phyloP scores from a whole-genome alignment of 768 basidiomycete species.

The Sistotremastrum niveocremeum region DNA sequence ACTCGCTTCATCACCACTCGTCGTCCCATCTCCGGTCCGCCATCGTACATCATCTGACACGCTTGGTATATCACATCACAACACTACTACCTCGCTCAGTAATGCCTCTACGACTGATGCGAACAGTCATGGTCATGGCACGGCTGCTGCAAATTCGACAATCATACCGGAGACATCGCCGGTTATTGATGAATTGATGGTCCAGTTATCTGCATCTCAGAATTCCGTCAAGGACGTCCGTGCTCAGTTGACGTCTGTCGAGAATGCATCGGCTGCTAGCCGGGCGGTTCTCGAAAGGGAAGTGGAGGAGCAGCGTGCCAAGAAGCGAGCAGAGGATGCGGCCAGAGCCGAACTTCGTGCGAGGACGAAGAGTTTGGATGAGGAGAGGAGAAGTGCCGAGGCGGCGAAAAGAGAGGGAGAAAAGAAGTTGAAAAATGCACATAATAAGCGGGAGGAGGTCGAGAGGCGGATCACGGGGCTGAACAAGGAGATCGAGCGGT shows the following conservation, averaged over 20 bases:
- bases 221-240: slow-evolving; percentile 54
- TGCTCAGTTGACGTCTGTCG: slow-evolving; percentile 51
- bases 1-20: neutral
- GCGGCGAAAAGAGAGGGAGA: slow-evolving; percentile 71
- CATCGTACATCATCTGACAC: slow-evolving; percentile 25
- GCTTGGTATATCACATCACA: slow-evolving; percentile 12
- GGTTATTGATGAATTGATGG: slow-evolving; percentile 58
- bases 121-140: slow-evolving; percentile 13
- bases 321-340: slow-evolving; percentile 74
- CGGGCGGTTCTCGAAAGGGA: slow-evolving; percentile 57
- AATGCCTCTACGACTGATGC: slow-evolving; percentile 7
- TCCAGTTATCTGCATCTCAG: slow-evolving; percentile 54
- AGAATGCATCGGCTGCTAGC: slow-evolving; percentile 40
- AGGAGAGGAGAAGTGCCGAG: slow-evolving; percentile 75
- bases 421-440: slow-evolving; percentile 66
- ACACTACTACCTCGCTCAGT: slow-evolving; percentile 6
- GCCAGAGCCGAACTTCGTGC: slow-evolving; percentile 64
- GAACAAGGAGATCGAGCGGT: slow-evolving; percentile 42
- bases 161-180: slow-evolving; percentile 46
- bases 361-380: slow-evolving; percentile 79
- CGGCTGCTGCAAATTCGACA: slow-evolving; percentile 14
- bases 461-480: slow-evolving; percentile 42
- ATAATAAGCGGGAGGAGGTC: slow-evolving; percentile 49
- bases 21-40: slow-evolving; percentile 5
- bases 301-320: slow-evolving; percentile 56